Percentiles rank a stretch among this genome's conserved stretches.
phyloP scores from a whole-genome alignment of 495 filamentous ascomycete genomes.

The Podospora tetraspora region DNA sequence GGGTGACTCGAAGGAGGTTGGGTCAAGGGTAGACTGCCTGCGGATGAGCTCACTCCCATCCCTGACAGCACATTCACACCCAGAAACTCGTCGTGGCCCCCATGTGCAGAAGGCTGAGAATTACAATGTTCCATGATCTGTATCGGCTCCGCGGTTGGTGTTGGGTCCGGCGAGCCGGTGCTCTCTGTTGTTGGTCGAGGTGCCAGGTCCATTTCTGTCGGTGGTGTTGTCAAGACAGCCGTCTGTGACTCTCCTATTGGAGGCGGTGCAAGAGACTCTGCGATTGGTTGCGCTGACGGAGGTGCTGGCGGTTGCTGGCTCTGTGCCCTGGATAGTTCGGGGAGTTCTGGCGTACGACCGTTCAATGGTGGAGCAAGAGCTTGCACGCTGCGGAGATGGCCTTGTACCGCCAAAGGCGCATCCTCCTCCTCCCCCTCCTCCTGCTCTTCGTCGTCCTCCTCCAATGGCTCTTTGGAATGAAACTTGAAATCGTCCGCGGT shows the following conservation, averaged over 20 bases:
- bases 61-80: neutral
- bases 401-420: neutral
- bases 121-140: neutral
- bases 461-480: neutral
- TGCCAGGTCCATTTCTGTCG: neutral
- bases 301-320: neutral
- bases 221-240: neutral
- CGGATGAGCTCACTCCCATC: neutral
- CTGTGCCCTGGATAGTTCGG: neutral
- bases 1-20: neutral
- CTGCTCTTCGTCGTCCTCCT: neutral
- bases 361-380: neutral
- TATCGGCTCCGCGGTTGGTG: neutral
- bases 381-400: neutral
- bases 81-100: neutral
- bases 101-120: neutral
- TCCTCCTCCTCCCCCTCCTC: neutral
- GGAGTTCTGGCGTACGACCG: neutral
- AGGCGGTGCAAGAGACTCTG: neutral
- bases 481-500: constrained; percentile 26
- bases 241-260: neutral
- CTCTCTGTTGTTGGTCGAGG: neutral
- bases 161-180: neutral
- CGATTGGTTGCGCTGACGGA: neutral
- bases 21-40: neutral